Conservation (phyloP, 306 rosid species). For the Carpinus fangiana region DNA sequence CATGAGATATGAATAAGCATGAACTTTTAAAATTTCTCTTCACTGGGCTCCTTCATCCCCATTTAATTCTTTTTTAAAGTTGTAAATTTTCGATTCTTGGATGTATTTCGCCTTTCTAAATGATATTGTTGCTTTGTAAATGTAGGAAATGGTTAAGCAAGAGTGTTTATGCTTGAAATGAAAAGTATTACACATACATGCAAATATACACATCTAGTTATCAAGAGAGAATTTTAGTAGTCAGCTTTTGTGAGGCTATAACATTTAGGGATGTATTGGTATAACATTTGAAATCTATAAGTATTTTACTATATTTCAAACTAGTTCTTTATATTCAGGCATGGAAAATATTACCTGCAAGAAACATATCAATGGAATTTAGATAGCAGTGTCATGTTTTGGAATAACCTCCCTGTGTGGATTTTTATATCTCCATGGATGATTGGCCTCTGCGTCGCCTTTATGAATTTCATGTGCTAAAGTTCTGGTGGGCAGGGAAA, state of each 20-base stretch:
- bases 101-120: neutral
- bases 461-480: neutral
- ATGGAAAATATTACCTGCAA: neutral
- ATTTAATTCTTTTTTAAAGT: neutral
- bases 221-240: neutral
- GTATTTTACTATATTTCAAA: neutral
- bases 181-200: neutral
- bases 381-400: neutral
- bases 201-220: neutral
- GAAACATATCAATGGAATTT: neutral
- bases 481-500: neutral
- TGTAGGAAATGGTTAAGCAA: neutral
- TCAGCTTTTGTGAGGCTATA: neutral
- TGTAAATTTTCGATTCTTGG: neutral
- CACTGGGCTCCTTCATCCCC: neutral
- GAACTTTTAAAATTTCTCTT: neutral
- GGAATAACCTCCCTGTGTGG: neutral
- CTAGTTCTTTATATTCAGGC: neutral
- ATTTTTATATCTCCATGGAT: neutral
- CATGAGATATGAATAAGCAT: neutral
- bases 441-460: neutral
- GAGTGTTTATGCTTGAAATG: neutral
- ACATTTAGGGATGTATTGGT: neutral
- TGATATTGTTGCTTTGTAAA: neutral
- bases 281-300: neutral